Evolutionary conservation across 345 rosid genomes (phyloP), one percentile per base, ranked within the genome.

Genomic region (Citropsis articulata): DNA sequence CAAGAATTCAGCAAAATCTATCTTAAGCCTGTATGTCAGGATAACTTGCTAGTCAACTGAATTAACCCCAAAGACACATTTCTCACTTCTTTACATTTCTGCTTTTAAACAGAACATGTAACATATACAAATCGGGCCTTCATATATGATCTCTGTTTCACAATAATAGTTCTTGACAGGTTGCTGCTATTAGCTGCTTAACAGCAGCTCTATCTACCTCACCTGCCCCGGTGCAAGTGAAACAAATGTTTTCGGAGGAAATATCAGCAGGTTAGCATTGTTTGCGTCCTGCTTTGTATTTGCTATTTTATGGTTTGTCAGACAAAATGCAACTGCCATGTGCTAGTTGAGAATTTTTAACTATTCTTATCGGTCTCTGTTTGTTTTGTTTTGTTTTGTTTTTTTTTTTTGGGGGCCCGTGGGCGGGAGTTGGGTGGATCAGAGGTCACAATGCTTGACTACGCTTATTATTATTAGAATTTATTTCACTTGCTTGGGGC

Each of bases 161-260:
- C 21, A 53, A 65, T 75, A 73, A 75, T 27, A 31, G 53, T 40
- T 81, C 30, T 81, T 59, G 71, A 75, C 83, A 95, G 99, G 96
- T 86, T 79, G 88, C 93, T 75, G 83, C 91, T 81, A 81, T 92
- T 79, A 84, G 89, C 84, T 95, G 98, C 89, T 77, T 95, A 89
- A 84, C 93, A 14, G 86, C 92, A 75, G 93, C 98, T 79, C 86
- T 93, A 60, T 92, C 98, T 71, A 86, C 91, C 73, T 88, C 91
- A 83, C 91, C 95, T 81, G 82, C 93, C 79, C 85, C 78, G 10
- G 80, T 77, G 66, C 81, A 79, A 70, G 90, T 93, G 73, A 89
- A 88, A 79, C 84, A 86, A 83, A 88, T 93, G 90, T 90, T 93
- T 69, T 72, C 78, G 57, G 88, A 85, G 82, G 96, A 93, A 87